Base-by-base conservation (phyloP, 2,329 filamentous ascomycete genomes). In the Neofusicoccum cordaticola region DNA sequence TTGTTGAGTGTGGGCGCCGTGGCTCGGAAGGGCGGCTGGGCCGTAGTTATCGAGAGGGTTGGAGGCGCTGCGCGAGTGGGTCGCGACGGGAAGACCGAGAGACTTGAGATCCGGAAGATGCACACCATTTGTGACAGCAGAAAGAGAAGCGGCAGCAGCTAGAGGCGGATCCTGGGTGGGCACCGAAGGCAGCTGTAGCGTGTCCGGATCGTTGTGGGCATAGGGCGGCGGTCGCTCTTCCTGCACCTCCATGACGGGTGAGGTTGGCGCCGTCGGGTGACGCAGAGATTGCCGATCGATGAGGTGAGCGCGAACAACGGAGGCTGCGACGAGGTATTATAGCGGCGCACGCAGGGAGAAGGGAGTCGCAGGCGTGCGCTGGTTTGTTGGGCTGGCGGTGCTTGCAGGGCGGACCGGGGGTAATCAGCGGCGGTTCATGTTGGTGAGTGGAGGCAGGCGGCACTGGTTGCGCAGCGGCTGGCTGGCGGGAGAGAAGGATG, bases 71-170 rank as follows among this genome's bases (percentile, higher is more conserved):
- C 70, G 71, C 48, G 73, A 71, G 52, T 74, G 69, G 34, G 73
- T 73, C 66, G 80, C 74, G 41, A 78, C 74, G 37, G 76, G 73
- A 31, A 78, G 76, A 37, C 79, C 72, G 37, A 83, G 77, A 31
- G 79, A 79, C 68, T 75, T 76, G 57, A 83, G 75, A 66, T 79
- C 78, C 4, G 81, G 81, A 31, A 83, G 73, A 17, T 73, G 76
- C 52, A 80, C 71, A 31, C 67, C 70, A 41, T 67, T 52, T 65
- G 69, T 68, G 48, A 66, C 44, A 57, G 64, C 65, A 13, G 52
- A 34, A 11, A n/a, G 9, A 35, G 27, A 22, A 50, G 69, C 42
- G 17, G 66, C 42, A 53, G 63, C 66, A 34, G 63, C 62, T 35
- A 66, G 56, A 12, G 67, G 68, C 27, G 76, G 72, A 9, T 72